Conservation (phyloP, 2,329 filamentous ascomycete species). For the Talaromyces sp. region DNA sequence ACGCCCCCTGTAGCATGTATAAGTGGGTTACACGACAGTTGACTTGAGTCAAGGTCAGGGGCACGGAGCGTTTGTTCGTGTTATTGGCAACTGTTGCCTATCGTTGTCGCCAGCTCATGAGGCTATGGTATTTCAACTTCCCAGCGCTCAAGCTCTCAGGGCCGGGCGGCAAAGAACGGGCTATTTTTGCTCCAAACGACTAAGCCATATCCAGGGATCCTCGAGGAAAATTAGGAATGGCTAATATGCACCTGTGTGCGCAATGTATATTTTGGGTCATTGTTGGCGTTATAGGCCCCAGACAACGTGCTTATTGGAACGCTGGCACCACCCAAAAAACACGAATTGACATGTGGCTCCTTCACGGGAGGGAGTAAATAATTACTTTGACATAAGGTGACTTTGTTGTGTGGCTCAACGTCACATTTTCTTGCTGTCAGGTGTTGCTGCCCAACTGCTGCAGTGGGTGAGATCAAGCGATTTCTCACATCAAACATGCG, state of each 20-base stretch:
- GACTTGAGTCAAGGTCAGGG: no score
- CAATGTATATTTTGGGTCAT: background rate
- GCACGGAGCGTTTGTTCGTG: background rate
- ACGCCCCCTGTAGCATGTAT: background rate
- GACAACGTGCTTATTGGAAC: background rate
- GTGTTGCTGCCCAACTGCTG: slow-evolving; percentile 1
- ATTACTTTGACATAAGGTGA: background rate
- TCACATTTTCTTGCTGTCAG: background rate
- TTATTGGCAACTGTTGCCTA: background rate
- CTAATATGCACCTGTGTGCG: background rate
- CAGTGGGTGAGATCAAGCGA: background rate
- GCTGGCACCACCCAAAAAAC: background rate
- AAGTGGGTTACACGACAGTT: background rate
- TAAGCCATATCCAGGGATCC: background rate
- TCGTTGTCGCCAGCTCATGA: background rate
- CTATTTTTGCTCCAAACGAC: background rate
- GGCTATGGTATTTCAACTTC: background rate
- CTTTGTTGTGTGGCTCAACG: background rate
- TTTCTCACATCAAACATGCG: background rate
- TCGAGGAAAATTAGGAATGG: background rate
- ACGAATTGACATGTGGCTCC: background rate
- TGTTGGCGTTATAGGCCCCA: background rate
- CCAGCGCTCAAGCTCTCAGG: background rate
- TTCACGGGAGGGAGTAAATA: background rate
- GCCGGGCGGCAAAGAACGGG: background rate